phyloP scores from a whole-genome alignment of 2,329 filamentous ascomycete genomes.

The Parasarocladium wereldwijsianum region DNA sequence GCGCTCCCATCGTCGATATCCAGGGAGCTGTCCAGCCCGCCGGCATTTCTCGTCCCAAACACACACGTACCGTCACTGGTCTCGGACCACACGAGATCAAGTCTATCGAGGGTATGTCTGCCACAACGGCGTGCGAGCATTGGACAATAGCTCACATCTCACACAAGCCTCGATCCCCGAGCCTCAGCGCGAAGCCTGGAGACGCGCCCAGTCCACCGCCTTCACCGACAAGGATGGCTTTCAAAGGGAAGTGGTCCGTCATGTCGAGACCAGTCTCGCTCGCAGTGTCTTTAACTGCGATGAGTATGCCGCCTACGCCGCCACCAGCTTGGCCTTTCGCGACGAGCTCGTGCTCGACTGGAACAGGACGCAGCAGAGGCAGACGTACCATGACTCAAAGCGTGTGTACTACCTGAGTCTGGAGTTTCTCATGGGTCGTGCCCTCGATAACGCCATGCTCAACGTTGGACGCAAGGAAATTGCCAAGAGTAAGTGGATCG shows the following conservation, averaged over 20 bases:
- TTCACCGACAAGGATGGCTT: slow-evolving; percentile 77
- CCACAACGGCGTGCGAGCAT: neutral
- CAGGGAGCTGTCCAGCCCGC: slow-evolving; percentile 74
- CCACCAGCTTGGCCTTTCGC: slow-evolving; percentile 80
- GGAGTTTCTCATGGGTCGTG: slow-evolving; percentile 94
- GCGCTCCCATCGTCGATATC: slow-evolving; percentile 75
- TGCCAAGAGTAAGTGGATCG: slow-evolving; percentile 49
- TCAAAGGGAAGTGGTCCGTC: slow-evolving; percentile 72
- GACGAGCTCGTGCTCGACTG: slow-evolving; percentile 88
- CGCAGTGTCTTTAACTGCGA: slow-evolving; percentile 98
- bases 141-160: slow-evolving; percentile 6
- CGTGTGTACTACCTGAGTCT: slow-evolving; percentile 94
- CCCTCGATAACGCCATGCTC: slow-evolving; percentile 96
- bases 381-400: slow-evolving; percentile 83
- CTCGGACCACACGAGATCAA: slow-evolving; percentile 89
- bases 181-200: slow-evolving; percentile 70
- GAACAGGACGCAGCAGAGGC: slow-evolving; percentile 96
- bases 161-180: slow-evolving; percentile 64
- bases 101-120: slow-evolving; percentile 61
- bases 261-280: slow-evolving; percentile 92
- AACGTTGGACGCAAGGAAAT: slow-evolving; percentile 81
- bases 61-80: slow-evolving; percentile 92
- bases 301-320: slow-evolving; percentile 82
- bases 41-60: slow-evolving; percentile 78
- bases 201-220: slow-evolving; percentile 43